Conservation (phyloP, 2,329 filamentous ascomycete genomes). For the Verticillium albo-atrum region DNA sequence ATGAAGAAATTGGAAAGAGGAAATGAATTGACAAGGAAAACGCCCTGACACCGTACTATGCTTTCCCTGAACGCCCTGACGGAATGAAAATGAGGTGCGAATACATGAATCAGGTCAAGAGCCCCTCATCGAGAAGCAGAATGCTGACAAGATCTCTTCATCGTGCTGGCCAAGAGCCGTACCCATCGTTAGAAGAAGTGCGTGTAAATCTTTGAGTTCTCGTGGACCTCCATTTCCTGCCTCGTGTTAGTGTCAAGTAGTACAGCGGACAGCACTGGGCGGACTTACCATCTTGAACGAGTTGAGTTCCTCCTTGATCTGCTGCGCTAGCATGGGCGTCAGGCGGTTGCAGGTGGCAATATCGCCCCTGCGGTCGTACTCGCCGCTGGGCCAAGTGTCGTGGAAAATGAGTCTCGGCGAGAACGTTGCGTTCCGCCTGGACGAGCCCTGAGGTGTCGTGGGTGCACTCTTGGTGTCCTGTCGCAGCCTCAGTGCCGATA, state of each 20-base stretch:
- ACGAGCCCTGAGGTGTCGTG: slow-evolving; percentile 65
- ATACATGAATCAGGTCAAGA: slow-evolving; percentile 39
- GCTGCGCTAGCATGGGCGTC: slow-evolving; percentile 94
- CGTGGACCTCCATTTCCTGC: slow-evolving; percentile 99
- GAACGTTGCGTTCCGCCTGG: slow-evolving; percentile 67
- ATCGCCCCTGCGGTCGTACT: slow-evolving; percentile 94
- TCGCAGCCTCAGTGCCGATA: slow-evolving; percentile 67
- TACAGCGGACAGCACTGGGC: background rate
- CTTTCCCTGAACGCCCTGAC: slow-evolving; percentile 43
- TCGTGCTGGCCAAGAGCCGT: slow-evolving; percentile 17
- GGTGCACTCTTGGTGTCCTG: slow-evolving; percentile 77
- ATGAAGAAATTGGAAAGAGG: slow-evolving; percentile 14
- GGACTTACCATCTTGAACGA: slow-evolving; percentile 93
- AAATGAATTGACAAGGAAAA: slow-evolving; percentile 33
- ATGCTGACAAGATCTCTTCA: slow-evolving; percentile 16
- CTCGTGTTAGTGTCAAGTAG: slow-evolving; percentile 29
- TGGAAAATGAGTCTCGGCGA: slow-evolving; percentile 92
- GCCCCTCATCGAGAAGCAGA: slow-evolving; percentile 21
- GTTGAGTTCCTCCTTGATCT: slow-evolving; percentile 99
- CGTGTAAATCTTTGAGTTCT: slow-evolving; percentile 97
- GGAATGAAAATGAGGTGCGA: slow-evolving; percentile 42
- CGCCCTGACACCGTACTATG: slow-evolving; percentile 56
- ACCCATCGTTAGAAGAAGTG: slow-evolving; percentile 86
- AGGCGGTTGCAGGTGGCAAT: slow-evolving; percentile 97
- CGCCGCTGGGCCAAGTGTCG: slow-evolving; percentile 91